phyloP scores from a whole-genome alignment of 2,329 filamentous ascomycete genomes.

The Alternaria metachromatica region DNA sequence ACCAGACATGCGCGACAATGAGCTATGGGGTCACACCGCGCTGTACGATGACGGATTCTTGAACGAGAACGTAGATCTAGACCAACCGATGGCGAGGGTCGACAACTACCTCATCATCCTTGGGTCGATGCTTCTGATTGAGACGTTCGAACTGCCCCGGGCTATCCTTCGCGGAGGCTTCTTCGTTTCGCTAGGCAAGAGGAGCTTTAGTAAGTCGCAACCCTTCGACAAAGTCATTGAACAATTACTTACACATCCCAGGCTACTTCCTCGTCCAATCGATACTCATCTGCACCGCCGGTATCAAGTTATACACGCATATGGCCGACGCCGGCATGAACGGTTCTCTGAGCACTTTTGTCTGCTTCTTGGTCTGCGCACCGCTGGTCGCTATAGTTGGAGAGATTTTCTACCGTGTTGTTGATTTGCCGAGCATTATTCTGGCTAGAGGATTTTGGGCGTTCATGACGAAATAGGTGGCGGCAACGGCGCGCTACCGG shows the following conservation, averaged over 20 bases:
- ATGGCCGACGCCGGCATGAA: conserved; percentile 23
- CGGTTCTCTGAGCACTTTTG: conserved; percentile 21
- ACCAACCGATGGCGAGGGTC: conserved; percentile 48
- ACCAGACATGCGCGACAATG: conserved; percentile 44
- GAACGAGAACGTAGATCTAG: conserved; percentile 43
- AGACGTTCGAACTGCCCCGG: conserved; percentile 49
- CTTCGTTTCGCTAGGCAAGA: conserved; percentile 49
- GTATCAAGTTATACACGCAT: conserved; percentile 55
- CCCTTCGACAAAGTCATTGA: neutral
- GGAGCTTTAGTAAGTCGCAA: conserved; percentile 53
- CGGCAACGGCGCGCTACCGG: neutral
- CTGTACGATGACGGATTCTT: conserved; percentile 50
- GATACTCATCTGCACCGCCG: conserved; percentile 51
- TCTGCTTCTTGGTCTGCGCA: conserved; percentile 34
- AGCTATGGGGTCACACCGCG: conserved; percentile 52
- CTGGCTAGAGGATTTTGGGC: conserved; percentile 29
- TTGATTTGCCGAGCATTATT: conserved; percentile 44
- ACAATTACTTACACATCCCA: conserved; percentile 25
- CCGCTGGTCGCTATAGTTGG: conserved; percentile 24
- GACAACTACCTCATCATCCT: conserved; percentile 56
- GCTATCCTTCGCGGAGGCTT: conserved; percentile 43
- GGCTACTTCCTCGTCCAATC: conserved; percentile 53
- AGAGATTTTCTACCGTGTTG: conserved; percentile 39
- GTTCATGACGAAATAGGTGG: conserved; percentile 31
- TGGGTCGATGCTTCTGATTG: conserved; percentile 51